Percentiles rank a stretch among this genome's conserved stretches.
These are phyloP conservation scores for Mycena vulgaris DNA, from an alignment of 768 basidiomycete genomes.

Conservation along the genomic window DNA sequence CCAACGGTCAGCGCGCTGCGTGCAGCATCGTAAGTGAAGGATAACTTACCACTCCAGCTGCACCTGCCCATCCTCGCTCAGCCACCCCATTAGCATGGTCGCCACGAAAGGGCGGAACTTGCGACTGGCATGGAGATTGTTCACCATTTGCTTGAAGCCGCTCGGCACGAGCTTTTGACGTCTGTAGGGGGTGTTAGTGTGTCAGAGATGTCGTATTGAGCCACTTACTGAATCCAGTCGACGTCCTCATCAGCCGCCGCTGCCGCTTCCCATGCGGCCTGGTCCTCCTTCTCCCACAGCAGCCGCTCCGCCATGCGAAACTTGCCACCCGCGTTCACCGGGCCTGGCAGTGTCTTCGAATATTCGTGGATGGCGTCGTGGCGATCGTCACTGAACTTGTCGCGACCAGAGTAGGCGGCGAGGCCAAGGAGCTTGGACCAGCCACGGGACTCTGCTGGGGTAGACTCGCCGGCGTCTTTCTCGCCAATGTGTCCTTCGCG, in stretches of 20 bases:
- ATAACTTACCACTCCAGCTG: slow-evolving; percentile 14
- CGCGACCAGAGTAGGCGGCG: slow-evolving; percentile 19
- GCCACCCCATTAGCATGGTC: slow-evolving; percentile 16
- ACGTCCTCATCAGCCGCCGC: slow-evolving; percentile 14
- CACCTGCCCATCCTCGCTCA: not conserved
- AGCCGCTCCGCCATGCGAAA: slow-evolving; percentile 20
- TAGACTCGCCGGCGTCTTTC: not conserved
- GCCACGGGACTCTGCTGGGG: not conserved
- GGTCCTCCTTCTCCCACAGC: slow-evolving; percentile 29
- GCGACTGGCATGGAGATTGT: slow-evolving; percentile 5
- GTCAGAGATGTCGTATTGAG: not conserved
- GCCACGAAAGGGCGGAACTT: slow-evolving; percentile 30
- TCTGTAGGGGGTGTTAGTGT: slow-evolving; percentile 12
- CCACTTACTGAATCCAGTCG: slow-evolving; percentile 25
- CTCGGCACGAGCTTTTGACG: slow-evolving; percentile 21
- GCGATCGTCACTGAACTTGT: slow-evolving; percentile 19
- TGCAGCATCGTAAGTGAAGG: not conserved
- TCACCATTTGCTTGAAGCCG: slow-evolving; percentile 16
- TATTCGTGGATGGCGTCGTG: slow-evolving; percentile 3
- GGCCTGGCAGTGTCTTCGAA: slow-evolving; percentile 2
- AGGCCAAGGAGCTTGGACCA: slow-evolving; percentile 5
- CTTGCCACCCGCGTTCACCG: slow-evolving; percentile 22
- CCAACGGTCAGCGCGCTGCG: not conserved
- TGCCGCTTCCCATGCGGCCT: slow-evolving; percentile 21
- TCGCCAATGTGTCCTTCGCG: too few relatives aligned